Conservation (phyloP, 2,329 filamentous ascomycete species). For the Ascochyta rabiei region DNA sequence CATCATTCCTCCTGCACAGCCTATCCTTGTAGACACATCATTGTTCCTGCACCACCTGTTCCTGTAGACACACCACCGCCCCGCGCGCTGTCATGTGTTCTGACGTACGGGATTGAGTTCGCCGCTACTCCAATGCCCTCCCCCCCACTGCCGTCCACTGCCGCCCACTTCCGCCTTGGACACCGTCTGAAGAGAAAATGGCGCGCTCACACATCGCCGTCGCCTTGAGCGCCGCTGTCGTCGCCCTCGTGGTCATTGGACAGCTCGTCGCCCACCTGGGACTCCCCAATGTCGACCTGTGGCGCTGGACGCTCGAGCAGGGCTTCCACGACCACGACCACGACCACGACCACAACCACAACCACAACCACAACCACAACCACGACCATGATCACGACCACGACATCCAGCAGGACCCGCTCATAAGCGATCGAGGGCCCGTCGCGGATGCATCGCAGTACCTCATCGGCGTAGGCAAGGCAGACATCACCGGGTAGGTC, state of each 20-base stretch:
- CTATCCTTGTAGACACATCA: too few species aligned
- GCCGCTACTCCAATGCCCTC: background rate
- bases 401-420: conserved; percentile 31
- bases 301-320: conserved; percentile 41
- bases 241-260: conserved; percentile 41
- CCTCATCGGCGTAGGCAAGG: conserved; percentile 71
- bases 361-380: too few species aligned
- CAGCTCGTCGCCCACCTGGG: conserved; percentile 45
- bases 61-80: too few species aligned
- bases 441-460: conserved; percentile 57
- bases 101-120: conserved; percentile 3
- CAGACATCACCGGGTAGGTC: conserved; percentile 71
- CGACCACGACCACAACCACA: too few species aligned
- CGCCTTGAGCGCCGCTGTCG: conserved; percentile 45
- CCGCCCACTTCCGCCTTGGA: conserved; percentile 25
- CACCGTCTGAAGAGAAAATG: conserved; percentile 36
- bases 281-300: conserved; percentile 45
- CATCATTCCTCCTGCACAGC: too few species aligned
- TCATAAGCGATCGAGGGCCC: conserved; percentile 28
- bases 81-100: background rate
- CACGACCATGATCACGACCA: too few species aligned
- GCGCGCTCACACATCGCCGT: conserved; percentile 48
- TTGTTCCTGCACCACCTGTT: too few species aligned
- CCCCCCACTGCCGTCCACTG: conserved; percentile 1
- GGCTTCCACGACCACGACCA: conserved; percentile 26